Base-by-base conservation (phyloP, 2,329 filamentous ascomycete species). In the Trichoderma koningii region DNA sequence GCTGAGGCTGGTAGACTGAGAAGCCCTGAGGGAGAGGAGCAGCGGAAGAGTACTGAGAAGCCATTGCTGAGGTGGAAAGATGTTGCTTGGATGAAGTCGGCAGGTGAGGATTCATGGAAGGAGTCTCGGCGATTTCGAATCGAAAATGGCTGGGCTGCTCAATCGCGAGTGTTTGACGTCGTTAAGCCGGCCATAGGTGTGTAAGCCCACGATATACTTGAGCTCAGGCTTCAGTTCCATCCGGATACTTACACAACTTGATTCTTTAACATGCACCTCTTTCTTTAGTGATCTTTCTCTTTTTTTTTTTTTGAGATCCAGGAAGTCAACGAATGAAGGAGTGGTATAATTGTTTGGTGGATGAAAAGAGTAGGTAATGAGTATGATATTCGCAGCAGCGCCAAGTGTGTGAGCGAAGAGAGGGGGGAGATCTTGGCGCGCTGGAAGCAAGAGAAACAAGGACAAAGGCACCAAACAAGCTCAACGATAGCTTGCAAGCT, bases 1-100 rank as follows among this genome's bases (percentile, higher is more conserved):
- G 78, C 55, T 79, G 74, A 50, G 84, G 80, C 78, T 89, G 86
- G 72, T 82, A 85, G 73, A 88, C 80, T 66, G 85, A 86, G 75
- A 87, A 87, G 64, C 83, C 83, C 76, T 81, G 73, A 55, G 76
- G 75, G 38, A 77, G 70, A 63, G 66, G 66, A 57, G 71, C 69
- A 6, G 66, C 62, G 41, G 66, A 66, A 67, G 65, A 63, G 65
- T 44, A 69, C 48, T 47, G 66, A 61, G 66, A 64, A 55, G 73
- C 66, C 76, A 78, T 78, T 66, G 34, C 66, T 62, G 53, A 56
- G 44, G 44, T 30, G n/a, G 26, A 41, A n/a, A 26, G 42, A 21
- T 26, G 12, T 28, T 38, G 52, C 5, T 55, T 52, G 48, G 14
- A 26, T 38, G 26, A 52, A 47, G 23, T 52, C 38, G 57, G 44